Conservation (phyloP, 73 alveolate genomes). For the Paramecium octaurelia region DNA sequence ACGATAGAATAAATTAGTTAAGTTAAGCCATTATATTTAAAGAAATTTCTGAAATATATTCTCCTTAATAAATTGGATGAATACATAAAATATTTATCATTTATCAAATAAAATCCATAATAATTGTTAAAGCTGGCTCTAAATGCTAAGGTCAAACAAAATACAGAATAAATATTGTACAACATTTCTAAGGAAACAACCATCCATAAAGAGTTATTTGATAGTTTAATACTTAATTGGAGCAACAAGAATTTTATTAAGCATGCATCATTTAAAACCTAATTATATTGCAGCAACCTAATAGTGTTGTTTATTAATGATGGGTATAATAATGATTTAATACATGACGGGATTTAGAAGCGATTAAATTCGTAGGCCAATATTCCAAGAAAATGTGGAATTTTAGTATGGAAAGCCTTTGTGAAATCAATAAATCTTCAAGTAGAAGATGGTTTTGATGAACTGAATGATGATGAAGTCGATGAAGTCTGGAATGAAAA, state of each 20-base stretch:
- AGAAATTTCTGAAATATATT: background rate
- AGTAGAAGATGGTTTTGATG: background rate
- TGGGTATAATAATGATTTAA: background rate
- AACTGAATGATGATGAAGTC: background rate
- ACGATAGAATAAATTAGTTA: background rate
- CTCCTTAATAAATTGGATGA: background rate
- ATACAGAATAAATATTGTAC: background rate
- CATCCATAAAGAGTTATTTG: background rate
- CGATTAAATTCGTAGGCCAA: background rate
- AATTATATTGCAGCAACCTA: background rate
- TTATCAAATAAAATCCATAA: background rate
- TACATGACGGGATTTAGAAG: constrained; percentile 13
- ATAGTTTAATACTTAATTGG: background rate
- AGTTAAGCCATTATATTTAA: background rate
- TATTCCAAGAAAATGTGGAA: constrained; percentile 17
- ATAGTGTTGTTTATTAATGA: background rate
- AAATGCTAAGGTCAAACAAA: background rate
- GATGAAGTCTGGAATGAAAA: background rate
- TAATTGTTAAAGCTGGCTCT: background rate
- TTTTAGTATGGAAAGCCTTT: constrained; percentile 19
- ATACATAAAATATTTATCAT: background rate
- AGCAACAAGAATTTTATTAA: background rate
- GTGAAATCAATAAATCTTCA: constrained; percentile 12
- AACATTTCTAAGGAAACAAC: background rate
- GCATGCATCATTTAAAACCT: background rate